These are phyloP conservation scores for Rhodotorula sp. DNA, from an alignment of 1,284 basidiomycete species.

Conservation along the genomic window DNA sequence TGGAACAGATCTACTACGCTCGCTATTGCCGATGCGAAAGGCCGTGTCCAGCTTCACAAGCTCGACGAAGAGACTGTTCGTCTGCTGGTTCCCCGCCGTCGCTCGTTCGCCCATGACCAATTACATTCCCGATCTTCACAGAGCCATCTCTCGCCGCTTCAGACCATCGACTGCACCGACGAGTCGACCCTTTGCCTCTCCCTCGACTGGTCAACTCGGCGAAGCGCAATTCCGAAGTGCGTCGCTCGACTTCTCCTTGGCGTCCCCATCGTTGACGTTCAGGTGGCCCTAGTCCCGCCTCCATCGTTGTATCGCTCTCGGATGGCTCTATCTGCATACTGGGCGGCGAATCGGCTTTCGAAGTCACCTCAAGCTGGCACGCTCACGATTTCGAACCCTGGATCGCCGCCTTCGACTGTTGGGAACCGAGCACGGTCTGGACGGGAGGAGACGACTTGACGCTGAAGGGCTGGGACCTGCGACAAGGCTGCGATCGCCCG, in stretches of 20 bases:
- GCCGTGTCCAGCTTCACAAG: constrained; percentile 63
- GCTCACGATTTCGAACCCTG: constrained; percentile 95
- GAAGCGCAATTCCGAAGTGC: constrained; percentile 43
- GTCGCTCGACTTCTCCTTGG: no score
- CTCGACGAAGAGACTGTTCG: constrained; percentile 58
- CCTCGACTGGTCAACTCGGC: constrained; percentile 78
- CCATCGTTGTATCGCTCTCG: constrained; percentile 72
- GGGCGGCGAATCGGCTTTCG: constrained; percentile 47
- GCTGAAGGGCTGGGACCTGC: constrained; percentile 86
- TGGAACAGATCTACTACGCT: constrained; percentile 48
- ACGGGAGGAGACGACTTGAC: constrained; percentile 92
- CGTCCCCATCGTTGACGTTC: no score
- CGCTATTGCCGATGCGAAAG: constrained; percentile 78
- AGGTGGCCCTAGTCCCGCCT: constrained; percentile 19
- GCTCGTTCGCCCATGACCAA: no score
- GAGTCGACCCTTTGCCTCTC: constrained; percentile 72
- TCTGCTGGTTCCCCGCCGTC: no score
- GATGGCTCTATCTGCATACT: constrained; percentile 68
- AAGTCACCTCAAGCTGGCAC: constrained; percentile 63
- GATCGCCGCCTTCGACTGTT: constrained; percentile 87
- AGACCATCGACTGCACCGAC: constrained; percentile 60
- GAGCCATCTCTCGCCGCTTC: constrained; percentile 54
- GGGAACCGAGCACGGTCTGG: constrained; percentile 72
- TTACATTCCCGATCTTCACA: constrained; percentile 46
- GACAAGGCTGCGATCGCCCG: constrained; percentile 63